Conservation (phyloP, 2,329 filamentous ascomycete genomes). For the Fusarium austroafricanum region DNA sequence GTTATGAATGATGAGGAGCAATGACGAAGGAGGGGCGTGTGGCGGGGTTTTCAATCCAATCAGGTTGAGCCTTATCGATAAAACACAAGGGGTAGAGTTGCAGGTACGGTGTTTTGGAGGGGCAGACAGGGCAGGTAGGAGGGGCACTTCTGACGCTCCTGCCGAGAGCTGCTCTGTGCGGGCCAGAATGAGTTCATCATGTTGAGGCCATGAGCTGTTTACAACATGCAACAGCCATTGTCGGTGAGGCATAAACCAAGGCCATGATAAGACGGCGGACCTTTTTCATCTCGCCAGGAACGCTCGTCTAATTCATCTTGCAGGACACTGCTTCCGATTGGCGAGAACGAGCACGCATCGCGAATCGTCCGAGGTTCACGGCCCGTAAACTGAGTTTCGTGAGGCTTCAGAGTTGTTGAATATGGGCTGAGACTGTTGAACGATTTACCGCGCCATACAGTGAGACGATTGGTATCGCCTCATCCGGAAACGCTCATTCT, state of each 20-base stretch:
- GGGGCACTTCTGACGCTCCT: constrained; percentile 32
- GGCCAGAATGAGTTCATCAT: constrained; percentile 41
- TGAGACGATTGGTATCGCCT: constrained; percentile 33
- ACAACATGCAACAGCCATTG: constrained; percentile 38
- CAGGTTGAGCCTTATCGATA: constrained; percentile 43
- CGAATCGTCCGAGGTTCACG: constrained; percentile 25
- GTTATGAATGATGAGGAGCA: constrained; percentile 39
- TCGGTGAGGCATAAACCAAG: constrained; percentile 41
- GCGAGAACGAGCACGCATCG: constrained; percentile 26
- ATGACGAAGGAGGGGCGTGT: constrained; percentile 39
- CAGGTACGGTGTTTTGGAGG: constrained; percentile 23
- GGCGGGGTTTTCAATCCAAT: constrained; percentile 45
- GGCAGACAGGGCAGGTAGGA: constrained; percentile 30
- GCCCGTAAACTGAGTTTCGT: constrained; percentile 19
- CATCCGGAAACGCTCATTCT: constrained; percentile 18
- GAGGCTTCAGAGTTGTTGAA: constrained; percentile 22
- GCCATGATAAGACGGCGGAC: constrained; percentile 37
- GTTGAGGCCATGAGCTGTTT: constrained; percentile 41
- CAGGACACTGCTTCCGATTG: constrained; percentile 38
- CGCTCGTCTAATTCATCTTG: constrained; percentile 36
- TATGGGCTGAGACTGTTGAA: constrained; percentile 40
- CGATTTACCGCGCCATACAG: constrained; percentile 31
- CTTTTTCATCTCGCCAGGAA: constrained; percentile 26
- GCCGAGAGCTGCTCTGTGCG: constrained; percentile 38
- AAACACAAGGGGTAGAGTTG: constrained; percentile 30